Evolutionary conservation across 164 flowering plant genomes (phyloP).

Genomic region (Kingdonia uniflora): DNA sequence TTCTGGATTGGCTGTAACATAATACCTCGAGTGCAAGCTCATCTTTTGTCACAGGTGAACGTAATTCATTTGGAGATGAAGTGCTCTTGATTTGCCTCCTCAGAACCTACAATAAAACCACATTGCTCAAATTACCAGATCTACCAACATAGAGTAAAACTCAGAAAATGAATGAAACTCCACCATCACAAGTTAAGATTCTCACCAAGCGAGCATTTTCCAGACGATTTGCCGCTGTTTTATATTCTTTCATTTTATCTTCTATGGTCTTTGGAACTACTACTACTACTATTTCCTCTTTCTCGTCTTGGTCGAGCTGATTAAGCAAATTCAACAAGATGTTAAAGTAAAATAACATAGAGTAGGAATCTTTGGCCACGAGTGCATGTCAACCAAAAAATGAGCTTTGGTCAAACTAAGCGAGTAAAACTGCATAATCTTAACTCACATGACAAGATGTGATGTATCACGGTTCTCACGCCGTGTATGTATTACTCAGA

Average conservation of each 20-base stretch:
- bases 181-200: slow-evolving; percentile 2
- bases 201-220: slow-evolving; percentile 54
- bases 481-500: too few relatives aligned
- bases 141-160: not conserved
- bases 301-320: slow-evolving; percentile 67
- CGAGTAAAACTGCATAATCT: too few relatives aligned
- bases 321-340: too few relatives aligned
- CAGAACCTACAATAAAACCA: slow-evolving; percentile 34
- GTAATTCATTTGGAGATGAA: slow-evolving; percentile 42
- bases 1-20: slow-evolving; percentile 1
- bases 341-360: too few relatives aligned
- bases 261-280: slow-evolving; percentile 41
- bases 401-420: not conserved
- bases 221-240: slow-evolving; percentile 70
- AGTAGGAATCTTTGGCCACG: too few relatives aligned
- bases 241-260: slow-evolving; percentile 63
- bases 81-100: slow-evolving; percentile 40
- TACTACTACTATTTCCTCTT: slow-evolving; percentile 56
- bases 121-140: not conserved
- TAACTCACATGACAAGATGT: too few relatives aligned
- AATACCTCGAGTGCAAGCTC: slow-evolving; percentile 83
- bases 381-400: too few relatives aligned
- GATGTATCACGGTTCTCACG: too few relatives aligned
- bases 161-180: not conserved
- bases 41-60: slow-evolving; percentile 64